phyloP scores from a whole-genome alignment of 306 rosid genomes.

The Datisca glomerata region DNA sequence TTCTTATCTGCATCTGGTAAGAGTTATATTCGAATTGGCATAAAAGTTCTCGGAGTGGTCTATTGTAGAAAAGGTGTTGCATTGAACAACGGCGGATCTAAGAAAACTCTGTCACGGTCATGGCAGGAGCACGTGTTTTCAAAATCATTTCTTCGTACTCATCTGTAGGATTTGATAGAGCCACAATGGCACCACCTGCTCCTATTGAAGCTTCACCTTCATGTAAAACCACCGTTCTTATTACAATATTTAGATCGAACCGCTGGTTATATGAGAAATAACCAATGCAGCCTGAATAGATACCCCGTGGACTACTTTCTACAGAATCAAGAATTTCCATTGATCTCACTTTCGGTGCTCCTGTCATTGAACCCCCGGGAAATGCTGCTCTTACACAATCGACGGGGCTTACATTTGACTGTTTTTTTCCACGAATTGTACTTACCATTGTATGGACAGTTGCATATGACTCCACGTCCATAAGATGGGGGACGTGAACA shows the following conservation, averaged over 20 bases:
- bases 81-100: constrained; percentile 16
- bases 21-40: too few relatives aligned
- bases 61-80: neutral
- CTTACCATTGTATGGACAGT: constrained; percentile 98
- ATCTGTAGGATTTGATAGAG: constrained; percentile 75
- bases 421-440: constrained; percentile 76
- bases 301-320: constrained; percentile 74
- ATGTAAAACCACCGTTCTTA: constrained; percentile 73
- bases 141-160: constrained; percentile 89
- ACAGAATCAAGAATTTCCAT: constrained; percentile 84
- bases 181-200: constrained; percentile 97
- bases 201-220: constrained; percentile 90
- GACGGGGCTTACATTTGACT: constrained; percentile 36
- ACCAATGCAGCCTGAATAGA: constrained; percentile 95
- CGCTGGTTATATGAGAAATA: constrained; percentile 82
- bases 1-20: too few relatives aligned
- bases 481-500: constrained; percentile 81
- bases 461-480: constrained; percentile 89
- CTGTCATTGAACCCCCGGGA: constrained; percentile 99
- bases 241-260: constrained; percentile 90
- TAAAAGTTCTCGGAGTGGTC: too few relatives aligned
- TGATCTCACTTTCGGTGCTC: constrained; percentile 95
- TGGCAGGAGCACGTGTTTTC: constrained; percentile 75
- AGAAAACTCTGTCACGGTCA: constrained; percentile 47
- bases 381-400: constrained; percentile 89